A percentile compares a stretch with the other conserved stretches of the same genome.
Conservation (phyloP, 768 basidiomycete species). For the Phaffia australis region DNA sequence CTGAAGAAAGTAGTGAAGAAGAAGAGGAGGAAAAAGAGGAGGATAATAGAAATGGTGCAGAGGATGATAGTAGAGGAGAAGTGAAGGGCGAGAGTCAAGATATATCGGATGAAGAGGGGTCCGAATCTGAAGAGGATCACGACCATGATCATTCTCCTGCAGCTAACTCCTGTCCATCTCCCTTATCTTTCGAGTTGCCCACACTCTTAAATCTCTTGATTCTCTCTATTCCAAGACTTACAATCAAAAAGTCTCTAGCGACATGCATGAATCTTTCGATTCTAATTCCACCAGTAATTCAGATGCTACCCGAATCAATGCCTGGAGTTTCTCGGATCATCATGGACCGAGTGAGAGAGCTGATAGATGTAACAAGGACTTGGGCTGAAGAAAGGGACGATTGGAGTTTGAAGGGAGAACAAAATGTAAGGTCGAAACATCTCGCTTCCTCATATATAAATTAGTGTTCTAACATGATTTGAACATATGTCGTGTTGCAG, state of each 20-base stretch:
- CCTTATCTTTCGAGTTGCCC: constrained; percentile 3
- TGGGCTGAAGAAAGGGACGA: constrained; percentile 8
- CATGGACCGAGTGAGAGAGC: not conserved
- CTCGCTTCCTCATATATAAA: too few relatives aligned
- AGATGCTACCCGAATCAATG: not conserved
- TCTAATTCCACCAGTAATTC: constrained; percentile 7
- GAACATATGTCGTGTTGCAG: not conserved
- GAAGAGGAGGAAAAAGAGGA: constrained; percentile 1
- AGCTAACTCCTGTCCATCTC: constrained; percentile 1
- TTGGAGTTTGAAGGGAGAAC: constrained; percentile 17
- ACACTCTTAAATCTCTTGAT: constrained; percentile 9
- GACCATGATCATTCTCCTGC: constrained; percentile 4
- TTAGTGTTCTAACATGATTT: not conserved
- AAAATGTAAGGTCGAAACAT: not conserved
- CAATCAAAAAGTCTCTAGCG: constrained; percentile 5
- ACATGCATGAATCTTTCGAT: constrained; percentile 9
- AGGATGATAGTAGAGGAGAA: not conserved
- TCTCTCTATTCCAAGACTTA: constrained; percentile 9
- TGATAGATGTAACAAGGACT: not conserved
- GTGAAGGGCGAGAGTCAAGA: not conserved
- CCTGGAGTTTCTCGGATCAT: not conserved
- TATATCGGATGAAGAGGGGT: not conserved
- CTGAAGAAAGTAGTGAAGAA: not conserved
- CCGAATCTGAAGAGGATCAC: not conserved
- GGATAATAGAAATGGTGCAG: not conserved